Evolutionary conservation across 305 asterid species (phyloP), one percentile per base, ranked within the genome.

Genomic region (Salvia sclarea): DNA sequence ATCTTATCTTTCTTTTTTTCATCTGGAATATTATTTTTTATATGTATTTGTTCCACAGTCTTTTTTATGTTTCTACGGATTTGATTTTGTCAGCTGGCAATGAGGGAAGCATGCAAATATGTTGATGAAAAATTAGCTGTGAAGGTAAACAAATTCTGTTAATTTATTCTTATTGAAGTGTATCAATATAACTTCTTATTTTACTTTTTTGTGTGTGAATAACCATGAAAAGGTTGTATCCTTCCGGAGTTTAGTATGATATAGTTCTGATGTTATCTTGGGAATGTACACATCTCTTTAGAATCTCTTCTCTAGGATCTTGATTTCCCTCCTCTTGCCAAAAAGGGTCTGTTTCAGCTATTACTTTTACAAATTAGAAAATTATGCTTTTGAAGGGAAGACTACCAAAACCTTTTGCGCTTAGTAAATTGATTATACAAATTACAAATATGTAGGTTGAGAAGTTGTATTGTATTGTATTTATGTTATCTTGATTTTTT

Each of bases 91-190:
- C 93, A 90, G 91, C 95, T 90, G 66, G 91, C 93, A 48, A 87
- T 86, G 96, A 85, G 91, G 81, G 96, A 90, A 81, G 96, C 95
- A 56, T 87, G 92, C 87, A 87, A 90, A 57, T 90, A 90, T 67
- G 87, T 85, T 21, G 90, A 85, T 68, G 93, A 90, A 30, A 90
- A 85, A 67, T 65, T 87, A 79, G 91, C 89, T 64, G 78, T 86
- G 64, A 88, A 87, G 95, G 96, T 90, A 78, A 55, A 28, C 31
- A 38, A 14, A 40, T 62, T 20, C 25, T 65, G 28, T 35, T 56
- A 47, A 21, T 70, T 66, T 21, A 41, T 74, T 61, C 18, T 49
- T 38, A 47, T 13, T 21, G 56, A 44, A 78, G 37, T 35, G 28
- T 28, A 54, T 52, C 40, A 40, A 21, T 38, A 21, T 33, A 64